Evolutionary conservation across 208 protist species (phyloP).

Genomic region (Crithidia mellificae): DNA sequence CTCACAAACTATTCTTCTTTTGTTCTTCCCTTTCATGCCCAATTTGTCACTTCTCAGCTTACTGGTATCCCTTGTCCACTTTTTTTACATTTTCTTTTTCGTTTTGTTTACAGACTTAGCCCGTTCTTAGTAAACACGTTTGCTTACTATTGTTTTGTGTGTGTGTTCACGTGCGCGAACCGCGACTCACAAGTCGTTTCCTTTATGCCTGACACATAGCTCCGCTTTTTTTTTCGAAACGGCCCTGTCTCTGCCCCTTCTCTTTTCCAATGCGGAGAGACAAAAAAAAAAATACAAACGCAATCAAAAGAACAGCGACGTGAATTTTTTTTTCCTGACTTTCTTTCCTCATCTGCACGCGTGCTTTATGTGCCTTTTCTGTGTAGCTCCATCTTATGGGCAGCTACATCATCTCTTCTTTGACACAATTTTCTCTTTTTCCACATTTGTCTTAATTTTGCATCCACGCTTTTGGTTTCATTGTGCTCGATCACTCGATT

Average conservation of each 20-base stretch:
- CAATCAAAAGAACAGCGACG: too few relatives aligned
- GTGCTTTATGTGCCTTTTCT: background rate
- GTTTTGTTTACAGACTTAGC: background rate
- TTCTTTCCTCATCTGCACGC: background rate
- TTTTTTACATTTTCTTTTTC: slow-evolving; percentile 7
- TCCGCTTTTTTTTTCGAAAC: background rate
- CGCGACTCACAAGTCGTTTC: background rate
- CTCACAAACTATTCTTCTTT: background rate
- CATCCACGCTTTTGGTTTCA: background rate
- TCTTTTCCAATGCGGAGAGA: too few relatives aligned
- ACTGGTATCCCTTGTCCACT: background rate
- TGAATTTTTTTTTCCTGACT: too few relatives aligned
- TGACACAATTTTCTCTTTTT: too few relatives aligned
- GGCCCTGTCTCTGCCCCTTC: background rate
- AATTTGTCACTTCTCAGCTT: background rate
- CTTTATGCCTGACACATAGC: background rate
- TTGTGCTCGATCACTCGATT: too few relatives aligned
- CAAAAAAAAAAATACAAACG: too few relatives aligned
- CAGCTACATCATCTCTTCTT: too few relatives aligned
- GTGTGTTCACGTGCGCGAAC: background rate
- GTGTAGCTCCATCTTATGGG: background rate
- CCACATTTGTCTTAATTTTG: background rate
- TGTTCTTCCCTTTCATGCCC: background rate
- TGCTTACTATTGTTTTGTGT: background rate
- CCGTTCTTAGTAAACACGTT: slow-evolving; percentile 13